These are phyloP conservation scores for Endocalyx cinctus DNA, from an alignment of 2,329 filamentous ascomycete species.

Conservation along the genomic window DNA sequence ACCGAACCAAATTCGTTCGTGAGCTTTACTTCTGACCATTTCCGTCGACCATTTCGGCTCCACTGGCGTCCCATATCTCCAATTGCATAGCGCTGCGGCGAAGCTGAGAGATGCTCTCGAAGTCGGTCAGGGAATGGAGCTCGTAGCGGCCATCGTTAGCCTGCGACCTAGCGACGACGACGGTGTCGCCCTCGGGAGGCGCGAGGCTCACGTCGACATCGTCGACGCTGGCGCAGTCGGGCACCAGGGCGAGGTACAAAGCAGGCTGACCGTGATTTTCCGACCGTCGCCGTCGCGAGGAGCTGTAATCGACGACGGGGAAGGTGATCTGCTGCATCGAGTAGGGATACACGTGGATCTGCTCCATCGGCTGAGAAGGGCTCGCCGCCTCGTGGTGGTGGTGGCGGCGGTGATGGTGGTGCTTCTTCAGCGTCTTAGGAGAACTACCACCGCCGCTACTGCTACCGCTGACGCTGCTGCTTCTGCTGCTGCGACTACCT, in stretches of 20 bases:
- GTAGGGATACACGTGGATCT: constrained; percentile 20
- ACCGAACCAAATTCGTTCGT: no score
- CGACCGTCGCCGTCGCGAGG: constrained; percentile 1
- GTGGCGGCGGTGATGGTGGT: not conserved
- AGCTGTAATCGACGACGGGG: constrained; percentile 22
- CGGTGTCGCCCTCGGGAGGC: constrained; percentile 6
- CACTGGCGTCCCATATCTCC: constrained; percentile 17
- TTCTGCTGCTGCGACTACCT: no score
- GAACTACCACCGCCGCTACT: not conserved
- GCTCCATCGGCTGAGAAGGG: not conserved
- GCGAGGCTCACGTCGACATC: constrained; percentile 16
- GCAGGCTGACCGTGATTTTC: constrained; percentile 11
- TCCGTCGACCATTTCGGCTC: not conserved
- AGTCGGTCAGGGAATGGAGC: constrained; percentile 8
- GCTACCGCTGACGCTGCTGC: no score
- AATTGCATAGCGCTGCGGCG: constrained; percentile 15
- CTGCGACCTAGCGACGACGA: constrained; percentile 11
- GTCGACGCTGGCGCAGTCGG: constrained; percentile 8
- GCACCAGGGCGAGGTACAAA: constrained; percentile 16
- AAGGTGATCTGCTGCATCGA: constrained; percentile 17
- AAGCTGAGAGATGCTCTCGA: constrained; percentile 9
- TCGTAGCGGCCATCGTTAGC: constrained; percentile 6
- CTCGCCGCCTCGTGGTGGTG: not conserved
- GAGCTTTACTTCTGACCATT: not conserved
- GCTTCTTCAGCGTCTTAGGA: not conserved